Evolutionary conservation across 306 rosid species (phyloP).

Genomic region (Sicyos baderoa): DNA sequence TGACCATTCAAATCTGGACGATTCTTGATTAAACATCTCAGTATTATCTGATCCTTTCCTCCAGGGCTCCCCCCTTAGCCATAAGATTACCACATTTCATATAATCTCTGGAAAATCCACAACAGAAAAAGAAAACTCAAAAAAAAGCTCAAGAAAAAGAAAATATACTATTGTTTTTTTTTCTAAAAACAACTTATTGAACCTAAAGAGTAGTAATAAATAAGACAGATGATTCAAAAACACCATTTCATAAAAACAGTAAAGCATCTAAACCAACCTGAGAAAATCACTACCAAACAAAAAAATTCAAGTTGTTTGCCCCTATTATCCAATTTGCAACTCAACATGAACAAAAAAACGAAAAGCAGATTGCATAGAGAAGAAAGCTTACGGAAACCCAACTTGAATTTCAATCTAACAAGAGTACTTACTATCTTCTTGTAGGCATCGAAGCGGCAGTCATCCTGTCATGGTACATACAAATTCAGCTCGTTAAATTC

Average conservation of each 20-base stretch:
- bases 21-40: neutral
- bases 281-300: neutral
- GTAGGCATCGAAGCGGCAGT: constrained; percentile 38
- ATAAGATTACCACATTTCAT: constrained; percentile 13
- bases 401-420: constrained; percentile 7
- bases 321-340: neutral
- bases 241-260: neutral
- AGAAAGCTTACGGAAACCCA: neutral
- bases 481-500: constrained; percentile 16
- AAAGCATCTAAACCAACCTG: neutral
- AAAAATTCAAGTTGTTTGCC: neutral
- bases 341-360: neutral
- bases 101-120: constrained; percentile 14
- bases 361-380: neutral
- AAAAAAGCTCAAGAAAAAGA: too few relatives aligned
- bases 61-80: neutral
- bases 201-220: neutral
- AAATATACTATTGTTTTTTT: neutral
- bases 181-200: too few relatives aligned
- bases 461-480: constrained; percentile 41
- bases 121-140: neutral
- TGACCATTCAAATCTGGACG: constrained; percentile 14
- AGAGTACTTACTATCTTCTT: constrained; percentile 51
- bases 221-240: neutral
- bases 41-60: neutral